Base-by-base conservation (phyloP, 176 grass and related monocot genomes). In the Aegilops sharonensis region DNA sequence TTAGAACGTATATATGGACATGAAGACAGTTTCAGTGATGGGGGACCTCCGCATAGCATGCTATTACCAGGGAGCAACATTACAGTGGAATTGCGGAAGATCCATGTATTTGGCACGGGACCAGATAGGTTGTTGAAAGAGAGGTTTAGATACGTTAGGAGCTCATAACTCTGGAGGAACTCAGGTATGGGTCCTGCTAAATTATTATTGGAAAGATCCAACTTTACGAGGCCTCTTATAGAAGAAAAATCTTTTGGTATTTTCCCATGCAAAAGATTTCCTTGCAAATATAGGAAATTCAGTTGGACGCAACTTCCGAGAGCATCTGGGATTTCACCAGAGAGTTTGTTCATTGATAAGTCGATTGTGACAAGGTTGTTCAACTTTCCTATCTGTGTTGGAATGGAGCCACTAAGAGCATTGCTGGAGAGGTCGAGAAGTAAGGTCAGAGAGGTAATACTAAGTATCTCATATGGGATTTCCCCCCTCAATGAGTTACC, bases 41-140 rank as follows among this genome's bases (percentile, higher is more conserved):
- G 7, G 39, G 24, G 34, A 9, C 72, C 81, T 71, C 87, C 87
- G 36, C 87, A 89, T 43, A 89, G 75, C 42, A 42, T 66, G 50
- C 40, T 59, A 54, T 76, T 89, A 12, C 66, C 66, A 21, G 12
- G 14, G 43, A 89, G 5, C 13, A 52, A 71, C 2, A 67, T 1
- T 36, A 85, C 9, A 54, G 50, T 27, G 11, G 61, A 12, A 65
- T 54, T 54, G 50, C 0, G 0, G 9, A 76, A 76, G 45, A 76
- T 54, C 3, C 45, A 8, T 29, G 2, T 18, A 31, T 76, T 50
- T 32, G 73, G 25, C 14, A 76, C 43, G 0, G 3, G 14, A 31
- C 43, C 45, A 31, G 45, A 76, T 52, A 76, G 45, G 45, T 54
- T 52, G 43, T 76, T 76, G 25, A 76, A 52, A 9, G 73, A 76